phyloP scores from a whole-genome alignment of 73 alveolate genomes.

The Stentor coeruleus region DNA sequence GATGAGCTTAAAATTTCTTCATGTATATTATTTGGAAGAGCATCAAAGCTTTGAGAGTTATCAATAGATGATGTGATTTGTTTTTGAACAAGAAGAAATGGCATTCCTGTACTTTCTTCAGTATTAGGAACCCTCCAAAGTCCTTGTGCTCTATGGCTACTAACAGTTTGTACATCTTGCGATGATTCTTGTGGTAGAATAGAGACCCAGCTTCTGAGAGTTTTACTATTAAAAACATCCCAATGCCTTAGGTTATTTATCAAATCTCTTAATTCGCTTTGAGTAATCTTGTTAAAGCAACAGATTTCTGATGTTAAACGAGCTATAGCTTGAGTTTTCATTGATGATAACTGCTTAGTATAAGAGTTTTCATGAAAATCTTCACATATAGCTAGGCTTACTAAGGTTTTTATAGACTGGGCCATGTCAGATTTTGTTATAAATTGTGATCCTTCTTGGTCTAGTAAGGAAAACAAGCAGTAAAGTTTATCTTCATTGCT shows the following conservation, averaged over 20 bases:
- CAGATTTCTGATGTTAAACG: background rate
- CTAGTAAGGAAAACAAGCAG: background rate
- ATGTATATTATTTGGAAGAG: background rate
- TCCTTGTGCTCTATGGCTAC: no score
- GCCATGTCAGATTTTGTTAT: background rate
- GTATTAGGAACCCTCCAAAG: background rate
- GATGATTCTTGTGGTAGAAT: no score
- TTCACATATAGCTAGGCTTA: background rate
- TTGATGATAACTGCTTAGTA: background rate
- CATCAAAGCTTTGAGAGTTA: background rate
- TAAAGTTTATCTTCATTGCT: background rate
- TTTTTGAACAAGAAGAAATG: background rate
- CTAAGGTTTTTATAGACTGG: background rate
- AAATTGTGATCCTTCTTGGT: background rate
- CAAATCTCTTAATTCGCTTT: background rate
- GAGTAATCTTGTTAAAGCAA: background rate
- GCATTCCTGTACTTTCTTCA: constrained; percentile 4
- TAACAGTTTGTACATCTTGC: no score
- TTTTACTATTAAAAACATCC: background rate
- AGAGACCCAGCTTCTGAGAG: background rate
- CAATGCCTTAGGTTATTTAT: background rate
- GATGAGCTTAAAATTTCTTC: background rate
- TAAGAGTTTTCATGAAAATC: background rate
- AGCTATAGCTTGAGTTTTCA: background rate
- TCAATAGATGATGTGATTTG: background rate